Conservation (phyloP, 2,329 filamentous ascomycete species). For the Pseudohalonectria lignicola region DNA sequence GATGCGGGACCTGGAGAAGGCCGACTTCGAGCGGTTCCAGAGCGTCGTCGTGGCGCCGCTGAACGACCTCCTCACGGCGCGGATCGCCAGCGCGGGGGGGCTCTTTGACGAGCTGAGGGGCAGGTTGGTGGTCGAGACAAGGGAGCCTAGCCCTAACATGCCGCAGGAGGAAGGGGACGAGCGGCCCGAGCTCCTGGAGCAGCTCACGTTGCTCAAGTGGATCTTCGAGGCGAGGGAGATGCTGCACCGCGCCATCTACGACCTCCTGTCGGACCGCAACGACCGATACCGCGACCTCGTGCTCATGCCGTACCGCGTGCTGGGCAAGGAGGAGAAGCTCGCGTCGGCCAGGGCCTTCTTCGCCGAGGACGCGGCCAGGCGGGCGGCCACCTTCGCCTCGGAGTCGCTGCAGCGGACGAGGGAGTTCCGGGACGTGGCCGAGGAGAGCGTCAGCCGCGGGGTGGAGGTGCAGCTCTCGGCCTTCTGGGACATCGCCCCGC, state of each 20-base stretch:
- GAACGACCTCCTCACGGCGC: constrained; percentile 66
- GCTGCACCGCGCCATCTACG: constrained; percentile 75
- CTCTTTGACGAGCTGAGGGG: constrained; percentile 68
- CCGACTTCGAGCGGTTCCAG: constrained; percentile 78
- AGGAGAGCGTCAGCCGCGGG: constrained; percentile 74
- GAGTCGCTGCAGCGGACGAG: constrained; percentile 64
- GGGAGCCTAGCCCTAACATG: constrained; percentile 61
- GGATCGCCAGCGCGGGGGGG: constrained; percentile 61
- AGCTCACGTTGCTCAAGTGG: constrained; percentile 92
- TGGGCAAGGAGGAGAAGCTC: constrained; percentile 69
- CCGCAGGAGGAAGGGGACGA: constrained; percentile 94
- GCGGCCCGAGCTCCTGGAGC: constrained; percentile 85
- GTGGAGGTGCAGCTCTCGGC: constrained; percentile 87
- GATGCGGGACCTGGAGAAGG: constrained; percentile 63
- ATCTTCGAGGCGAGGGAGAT: constrained; percentile 89
- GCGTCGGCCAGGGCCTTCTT: constrained; percentile 76
- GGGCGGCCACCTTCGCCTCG: constrained; percentile 58
- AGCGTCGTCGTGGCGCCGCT: constrained; percentile 72
- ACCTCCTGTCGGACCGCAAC: constrained; percentile 75
- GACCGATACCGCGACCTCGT: constrained; percentile 79
- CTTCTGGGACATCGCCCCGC: constrained; percentile 96
- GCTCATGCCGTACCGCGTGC: constrained; percentile 64
- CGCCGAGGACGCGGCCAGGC: constrained; percentile 61
- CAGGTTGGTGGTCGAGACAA: constrained; percentile 62
- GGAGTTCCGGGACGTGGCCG: constrained; percentile 68